phyloP scores from a whole-genome alignment of 2,329 filamentous ascomycete genomes.

The Pyrenochaeta sp. region DNA sequence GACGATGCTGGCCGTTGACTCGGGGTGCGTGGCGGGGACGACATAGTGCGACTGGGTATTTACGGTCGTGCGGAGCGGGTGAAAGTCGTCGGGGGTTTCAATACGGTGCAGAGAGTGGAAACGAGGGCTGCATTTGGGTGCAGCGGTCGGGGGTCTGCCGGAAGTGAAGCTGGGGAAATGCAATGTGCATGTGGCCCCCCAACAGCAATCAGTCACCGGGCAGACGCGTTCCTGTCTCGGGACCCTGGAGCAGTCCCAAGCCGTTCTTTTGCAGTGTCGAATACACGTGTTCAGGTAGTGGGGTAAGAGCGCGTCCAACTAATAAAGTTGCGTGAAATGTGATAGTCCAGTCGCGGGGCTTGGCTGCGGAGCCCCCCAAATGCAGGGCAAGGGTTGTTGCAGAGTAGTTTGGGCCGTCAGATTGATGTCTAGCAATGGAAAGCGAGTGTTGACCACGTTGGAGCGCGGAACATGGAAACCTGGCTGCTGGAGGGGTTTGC shows the following conservation, averaged over 20 bases:
- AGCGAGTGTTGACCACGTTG: conserved; percentile 9
- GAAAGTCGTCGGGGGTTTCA: conserved; percentile 11
- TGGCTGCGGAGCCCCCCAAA: conserved; percentile 25
- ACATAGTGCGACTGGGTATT: conserved; percentile 36
- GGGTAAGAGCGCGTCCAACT: conserved; percentile 20
- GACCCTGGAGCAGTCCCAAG: neutral
- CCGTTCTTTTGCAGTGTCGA: conserved; percentile 1
- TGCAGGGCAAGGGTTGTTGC: conserved; percentile 15
- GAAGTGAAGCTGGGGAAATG: conserved; percentile 11
- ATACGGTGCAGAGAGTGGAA: conserved; percentile 9
- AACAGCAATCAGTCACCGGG: conserved; percentile 5
- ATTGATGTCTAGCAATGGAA: conserved; percentile 17
- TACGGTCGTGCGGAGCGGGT: conserved; percentile 7
- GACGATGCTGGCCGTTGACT: conserved; percentile 44
- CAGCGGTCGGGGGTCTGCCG: conserved; percentile 20
- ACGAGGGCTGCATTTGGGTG: conserved; percentile 15
- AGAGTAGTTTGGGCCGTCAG: conserved; percentile 13
- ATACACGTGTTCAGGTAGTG: conserved; percentile 12
- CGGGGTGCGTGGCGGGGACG: conserved; percentile 54
- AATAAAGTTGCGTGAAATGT: conserved; percentile 16
- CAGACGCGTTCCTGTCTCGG: neutral
- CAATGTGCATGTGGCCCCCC: conserved; percentile 15
- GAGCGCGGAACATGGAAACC: conserved; percentile 2
- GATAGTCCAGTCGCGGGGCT: conserved; percentile 27
- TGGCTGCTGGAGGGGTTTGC: neutral